Evolutionary conservation across 495 filamentous ascomycete genomes (phyloP).

Genomic region (Penicillium crystallinum): DNA sequence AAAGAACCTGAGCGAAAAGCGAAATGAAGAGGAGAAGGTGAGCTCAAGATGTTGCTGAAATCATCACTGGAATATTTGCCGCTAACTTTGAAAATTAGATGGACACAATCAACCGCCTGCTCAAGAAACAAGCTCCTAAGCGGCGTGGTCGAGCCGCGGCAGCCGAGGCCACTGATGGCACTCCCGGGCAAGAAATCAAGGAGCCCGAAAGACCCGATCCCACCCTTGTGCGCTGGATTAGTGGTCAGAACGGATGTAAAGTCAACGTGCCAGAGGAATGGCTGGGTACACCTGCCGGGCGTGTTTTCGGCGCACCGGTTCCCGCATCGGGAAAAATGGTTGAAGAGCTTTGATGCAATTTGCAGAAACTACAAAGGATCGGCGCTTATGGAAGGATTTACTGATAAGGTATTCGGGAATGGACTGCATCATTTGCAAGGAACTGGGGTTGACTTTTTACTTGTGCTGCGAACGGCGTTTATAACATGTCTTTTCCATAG

Average conservation of each 20-base stretch:
- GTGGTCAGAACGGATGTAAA: conserved; percentile 59
- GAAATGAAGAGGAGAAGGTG: conserved; percentile 98
- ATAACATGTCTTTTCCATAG: conserved; percentile 4
- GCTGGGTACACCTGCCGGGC: conserved; percentile 63
- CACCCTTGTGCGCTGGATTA: conserved; percentile 74
- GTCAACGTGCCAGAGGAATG: conserved; percentile 80
- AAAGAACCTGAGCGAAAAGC: conserved; percentile 96
- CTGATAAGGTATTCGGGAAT: conserved; percentile 8
- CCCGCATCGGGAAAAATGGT: conserved; percentile 36
- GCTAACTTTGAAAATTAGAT: conserved; percentile 45
- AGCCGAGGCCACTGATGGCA: conserved; percentile 43
- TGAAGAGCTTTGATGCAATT: conserved; percentile 37
- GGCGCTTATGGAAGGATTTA: conserved; percentile 24
- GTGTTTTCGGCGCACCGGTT: conserved; percentile 47
- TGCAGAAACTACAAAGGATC: conserved; percentile 10
- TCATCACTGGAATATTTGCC: background rate
- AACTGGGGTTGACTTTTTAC: background rate
- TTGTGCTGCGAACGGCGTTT: conserved; percentile 17
- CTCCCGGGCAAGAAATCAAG: conserved; percentile 52
- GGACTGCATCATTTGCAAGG: conserved; percentile 4
- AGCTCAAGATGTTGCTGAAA: background rate
- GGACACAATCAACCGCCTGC: conserved; percentile 96
- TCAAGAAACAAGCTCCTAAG: conserved; percentile 94
- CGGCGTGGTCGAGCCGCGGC: conserved; percentile 52
- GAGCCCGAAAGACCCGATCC: conserved; percentile 56